Evolutionary conservation across 345 rosid species (phyloP).

Genomic region (Ceriops decandra): DNA sequence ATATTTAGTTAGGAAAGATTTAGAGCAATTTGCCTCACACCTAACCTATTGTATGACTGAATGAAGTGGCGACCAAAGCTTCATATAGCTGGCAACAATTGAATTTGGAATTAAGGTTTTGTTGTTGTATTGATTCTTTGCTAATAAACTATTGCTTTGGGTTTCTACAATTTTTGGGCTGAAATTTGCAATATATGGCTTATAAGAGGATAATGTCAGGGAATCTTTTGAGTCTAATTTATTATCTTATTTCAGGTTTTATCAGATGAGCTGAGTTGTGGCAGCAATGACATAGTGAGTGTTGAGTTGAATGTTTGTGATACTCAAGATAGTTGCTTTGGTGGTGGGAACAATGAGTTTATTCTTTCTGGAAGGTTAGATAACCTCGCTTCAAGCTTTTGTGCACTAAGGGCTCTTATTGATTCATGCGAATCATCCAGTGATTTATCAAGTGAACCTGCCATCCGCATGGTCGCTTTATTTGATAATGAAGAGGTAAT

Average conservation of each 20-base stretch:
- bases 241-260: slow-evolving; percentile 46
- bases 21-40: too few species aligned
- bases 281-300: slow-evolving; percentile 59
- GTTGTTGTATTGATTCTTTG: background rate
- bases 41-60: too few species aligned
- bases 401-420: slow-evolving; percentile 81
- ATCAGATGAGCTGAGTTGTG: slow-evolving; percentile 64
- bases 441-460: slow-evolving; percentile 58
- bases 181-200: slow-evolving; percentile 1
- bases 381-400: slow-evolving; percentile 89
- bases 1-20: too few species aligned
- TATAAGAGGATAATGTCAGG: background rate
- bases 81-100: too few species aligned
- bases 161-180: background rate
- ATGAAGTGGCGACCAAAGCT: too few species aligned
- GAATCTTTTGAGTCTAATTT: slow-evolving; percentile 2
- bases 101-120: too few species aligned
- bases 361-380: slow-evolving; percentile 95
- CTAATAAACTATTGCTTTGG: background rate
- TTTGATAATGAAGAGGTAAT: slow-evolving; percentile 97
- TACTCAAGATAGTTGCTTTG: slow-evolving; percentile 96
- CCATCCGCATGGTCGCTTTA: slow-evolving; percentile 79
- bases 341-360: slow-evolving; percentile 85
- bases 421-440: slow-evolving; percentile 58
- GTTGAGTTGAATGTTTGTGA: slow-evolving; percentile 91